Evolutionary conservation across 2,329 filamentous ascomycete species (phyloP).

Genomic region (Amauroascus niger): DNA sequence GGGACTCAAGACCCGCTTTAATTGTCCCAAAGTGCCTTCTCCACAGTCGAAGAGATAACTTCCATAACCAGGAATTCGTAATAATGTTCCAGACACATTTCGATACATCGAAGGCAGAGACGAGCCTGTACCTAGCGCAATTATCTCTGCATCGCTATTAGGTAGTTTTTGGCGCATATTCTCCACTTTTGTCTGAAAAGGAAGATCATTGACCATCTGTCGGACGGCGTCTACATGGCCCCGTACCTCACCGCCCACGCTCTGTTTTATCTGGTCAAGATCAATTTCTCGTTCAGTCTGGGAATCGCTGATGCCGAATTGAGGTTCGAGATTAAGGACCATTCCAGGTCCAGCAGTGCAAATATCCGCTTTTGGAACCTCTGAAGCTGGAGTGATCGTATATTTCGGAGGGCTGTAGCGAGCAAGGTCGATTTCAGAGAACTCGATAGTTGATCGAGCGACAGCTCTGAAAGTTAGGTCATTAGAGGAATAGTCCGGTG

Average conservation of each 20-base stretch:
- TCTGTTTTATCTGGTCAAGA: constrained; percentile 18
- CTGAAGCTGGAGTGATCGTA: constrained; percentile 45
- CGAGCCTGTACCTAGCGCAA: constrained; percentile 83
- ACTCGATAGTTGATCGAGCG: constrained; percentile 55
- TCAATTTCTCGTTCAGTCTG: constrained; percentile 25
- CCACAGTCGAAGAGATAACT: constrained; percentile 85
- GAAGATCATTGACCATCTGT: constrained; percentile 22
- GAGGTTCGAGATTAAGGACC: constrained; percentile 39
- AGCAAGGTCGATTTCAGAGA: constrained; percentile 62
- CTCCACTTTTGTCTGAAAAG: constrained; percentile 29
- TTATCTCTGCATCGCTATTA: constrained; percentile 67
- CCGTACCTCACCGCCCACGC: neutral
- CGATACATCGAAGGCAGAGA: constrained; percentile 84
- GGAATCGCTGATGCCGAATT: constrained; percentile 28
- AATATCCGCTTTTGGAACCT: neutral
- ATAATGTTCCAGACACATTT: constrained; percentile 81
- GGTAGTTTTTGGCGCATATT: constrained; percentile 56
- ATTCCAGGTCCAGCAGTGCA: constrained; percentile 35
- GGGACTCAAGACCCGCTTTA: constrained; percentile 61
- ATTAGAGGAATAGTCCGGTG: constrained; percentile 64
- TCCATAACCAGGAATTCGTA: constrained; percentile 76
- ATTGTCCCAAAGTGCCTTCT: constrained; percentile 82
- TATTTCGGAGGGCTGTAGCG: constrained; percentile 63
- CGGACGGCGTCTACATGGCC: constrained; percentile 8
- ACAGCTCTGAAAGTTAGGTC: constrained; percentile 60